Evolutionary conservation across 2,329 filamentous ascomycete species (phyloP).

Genomic region (Chalaropsis ovoidea): DNA sequence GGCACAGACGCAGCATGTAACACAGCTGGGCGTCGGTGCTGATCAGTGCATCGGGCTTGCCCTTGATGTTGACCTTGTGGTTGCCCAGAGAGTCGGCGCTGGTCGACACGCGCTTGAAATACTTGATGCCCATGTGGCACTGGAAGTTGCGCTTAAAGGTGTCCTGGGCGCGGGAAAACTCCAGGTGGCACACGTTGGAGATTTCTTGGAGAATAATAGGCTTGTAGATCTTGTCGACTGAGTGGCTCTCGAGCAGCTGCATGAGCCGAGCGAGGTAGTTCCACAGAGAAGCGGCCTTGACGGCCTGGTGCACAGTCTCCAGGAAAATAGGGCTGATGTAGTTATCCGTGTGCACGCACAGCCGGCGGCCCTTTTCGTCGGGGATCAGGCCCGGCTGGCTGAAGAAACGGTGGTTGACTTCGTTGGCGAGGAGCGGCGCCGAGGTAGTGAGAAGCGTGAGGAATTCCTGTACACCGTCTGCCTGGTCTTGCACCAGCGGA

Average conservation of each 20-base stretch:
- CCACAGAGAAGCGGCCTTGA: constrained; percentile 36
- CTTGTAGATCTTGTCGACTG: constrained; percentile 31
- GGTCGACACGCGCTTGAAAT: constrained; percentile 37
- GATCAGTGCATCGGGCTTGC: constrained; percentile 35
- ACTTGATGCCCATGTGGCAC: constrained; percentile 32
- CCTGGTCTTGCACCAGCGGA: constrained; percentile 32
- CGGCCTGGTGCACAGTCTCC: constrained; percentile 33
- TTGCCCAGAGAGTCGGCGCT: constrained; percentile 33
- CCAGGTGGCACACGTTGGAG: constrained; percentile 38
- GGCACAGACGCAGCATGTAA: constrained; percentile 37
- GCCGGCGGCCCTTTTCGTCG: constrained; percentile 37
- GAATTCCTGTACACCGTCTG: constrained; percentile 31
- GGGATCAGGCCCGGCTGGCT: constrained; percentile 36
- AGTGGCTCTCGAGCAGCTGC: constrained; percentile 29
- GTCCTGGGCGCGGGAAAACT: constrained; percentile 35
- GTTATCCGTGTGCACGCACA: constrained; percentile 35
- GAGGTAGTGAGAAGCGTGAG: constrained; percentile 32
- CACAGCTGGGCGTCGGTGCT: constrained; percentile 35
- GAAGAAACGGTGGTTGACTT: constrained; percentile 34
- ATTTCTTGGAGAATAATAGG: constrained; percentile 38
- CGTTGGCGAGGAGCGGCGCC: constrained; percentile 31
- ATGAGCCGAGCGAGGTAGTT: constrained; percentile 35
- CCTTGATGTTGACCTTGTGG: constrained; percentile 35
- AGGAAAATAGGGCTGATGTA: constrained; percentile 37
- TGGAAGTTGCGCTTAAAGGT: constrained; percentile 37